Evolutionary conservation across 306 rosid genomes (phyloP).

Genomic region (Prunus kanzakura): DNA sequence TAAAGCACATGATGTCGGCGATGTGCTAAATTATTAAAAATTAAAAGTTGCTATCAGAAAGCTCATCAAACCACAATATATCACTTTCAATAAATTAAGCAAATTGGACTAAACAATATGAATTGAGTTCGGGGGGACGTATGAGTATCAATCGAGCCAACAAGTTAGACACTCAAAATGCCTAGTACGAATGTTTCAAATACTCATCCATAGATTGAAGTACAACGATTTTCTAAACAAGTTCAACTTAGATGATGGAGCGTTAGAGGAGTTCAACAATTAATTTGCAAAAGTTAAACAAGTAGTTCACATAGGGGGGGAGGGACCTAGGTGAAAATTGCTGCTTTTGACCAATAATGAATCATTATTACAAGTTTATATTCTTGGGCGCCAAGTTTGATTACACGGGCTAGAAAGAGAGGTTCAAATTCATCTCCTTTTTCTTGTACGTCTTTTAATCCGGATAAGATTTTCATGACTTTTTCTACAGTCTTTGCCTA

Average conservation of each 20-base stretch:
- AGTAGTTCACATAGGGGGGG: neutral
- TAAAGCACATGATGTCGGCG: too few relatives aligned
- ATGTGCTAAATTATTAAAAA: too few relatives aligned
- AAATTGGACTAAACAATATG: too few relatives aligned
- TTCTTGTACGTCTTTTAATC: neutral
- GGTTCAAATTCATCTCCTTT: neutral
- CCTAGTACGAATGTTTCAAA: neutral
- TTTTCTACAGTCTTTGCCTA: neutral
- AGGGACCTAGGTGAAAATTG: neutral
- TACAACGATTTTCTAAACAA: neutral
- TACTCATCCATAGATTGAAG: neutral
- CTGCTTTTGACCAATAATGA: neutral
- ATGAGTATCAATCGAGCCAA: neutral
- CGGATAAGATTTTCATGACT: constrained; percentile 1
- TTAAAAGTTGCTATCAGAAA: too few relatives aligned
- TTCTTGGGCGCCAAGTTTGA: constrained; percentile 1
- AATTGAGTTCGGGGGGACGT: too few relatives aligned
- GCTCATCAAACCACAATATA: too few relatives aligned
- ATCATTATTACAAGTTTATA: neutral
- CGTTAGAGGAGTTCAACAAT: neutral
- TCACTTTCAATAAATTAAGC: too few relatives aligned
- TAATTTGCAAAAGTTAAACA: neutral
- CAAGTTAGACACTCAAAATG: neutral
- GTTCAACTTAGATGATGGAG: neutral
- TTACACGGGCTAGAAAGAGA: neutral